phyloP scores from a whole-genome alignment of 768 basidiomycete genomes.

The Vararia minispora region DNA sequence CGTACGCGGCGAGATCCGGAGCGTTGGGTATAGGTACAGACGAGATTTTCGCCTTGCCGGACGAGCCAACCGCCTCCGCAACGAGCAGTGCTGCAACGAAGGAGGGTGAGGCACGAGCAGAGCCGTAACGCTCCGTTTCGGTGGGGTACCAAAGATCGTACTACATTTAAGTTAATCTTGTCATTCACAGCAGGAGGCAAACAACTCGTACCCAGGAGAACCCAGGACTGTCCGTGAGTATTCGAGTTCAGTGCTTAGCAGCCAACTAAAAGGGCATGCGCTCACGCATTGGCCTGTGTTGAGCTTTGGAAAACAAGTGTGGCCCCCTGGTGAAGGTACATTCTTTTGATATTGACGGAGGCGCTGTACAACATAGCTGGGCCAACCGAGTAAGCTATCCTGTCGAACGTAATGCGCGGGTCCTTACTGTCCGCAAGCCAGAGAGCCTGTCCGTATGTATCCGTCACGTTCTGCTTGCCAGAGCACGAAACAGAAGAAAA shows the following conservation, averaged over 20 bases:
- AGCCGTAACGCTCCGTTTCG: constrained; percentile 17
- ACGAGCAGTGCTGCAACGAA: constrained; percentile 24
- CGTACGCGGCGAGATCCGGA: constrained; percentile 21
- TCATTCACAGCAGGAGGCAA: no score
- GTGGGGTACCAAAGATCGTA: constrained; percentile 24
- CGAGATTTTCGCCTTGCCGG: constrained; percentile 15
- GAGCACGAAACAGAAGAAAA: constrained; percentile 22
- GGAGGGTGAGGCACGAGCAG: constrained; percentile 19
- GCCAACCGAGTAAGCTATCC: constrained; percentile 4
- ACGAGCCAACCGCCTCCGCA: constrained; percentile 21
- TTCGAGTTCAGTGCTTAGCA: neutral
- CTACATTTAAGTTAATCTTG: no score
- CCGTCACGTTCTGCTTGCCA: constrained; percentile 24
- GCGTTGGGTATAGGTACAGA: constrained; percentile 13
- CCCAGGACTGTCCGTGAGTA: constrained; percentile 11
- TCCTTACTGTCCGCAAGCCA: constrained; percentile 22
- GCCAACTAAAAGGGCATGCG: neutral
- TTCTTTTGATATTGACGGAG: constrained; percentile 19
- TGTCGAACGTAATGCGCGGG: neutral
- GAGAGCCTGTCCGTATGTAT: constrained; percentile 24
- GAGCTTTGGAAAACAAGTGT: constrained; percentile 23
- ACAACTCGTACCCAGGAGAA: constrained; percentile 18
- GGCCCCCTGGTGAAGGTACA: constrained; percentile 25
- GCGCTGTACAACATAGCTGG: constrained; percentile 20
- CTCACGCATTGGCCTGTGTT: constrained; percentile 20